Evolutionary conservation across 805 yeast species (phyloP).

Genomic region (Candida incommunis): DNA sequence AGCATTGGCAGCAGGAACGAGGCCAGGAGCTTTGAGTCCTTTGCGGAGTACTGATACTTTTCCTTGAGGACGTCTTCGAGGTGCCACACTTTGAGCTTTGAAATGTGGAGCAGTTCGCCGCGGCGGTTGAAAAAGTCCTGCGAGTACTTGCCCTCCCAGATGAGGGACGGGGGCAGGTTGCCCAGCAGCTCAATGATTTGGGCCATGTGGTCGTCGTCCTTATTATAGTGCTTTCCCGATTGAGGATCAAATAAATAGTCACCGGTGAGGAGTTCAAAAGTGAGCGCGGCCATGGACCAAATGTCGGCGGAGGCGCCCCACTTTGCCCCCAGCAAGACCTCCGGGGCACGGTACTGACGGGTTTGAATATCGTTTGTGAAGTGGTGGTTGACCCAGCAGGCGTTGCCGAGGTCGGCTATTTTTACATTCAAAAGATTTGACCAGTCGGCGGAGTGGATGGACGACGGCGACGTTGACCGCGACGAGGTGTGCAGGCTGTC

Average conservation of each 20-base stretch:
- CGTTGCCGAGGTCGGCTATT: conserved; percentile 89
- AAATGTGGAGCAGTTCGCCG: conserved; percentile 65
- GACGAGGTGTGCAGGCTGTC: neutral
- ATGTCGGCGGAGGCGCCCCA: conserved; percentile 96
- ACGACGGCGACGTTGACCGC: conserved; percentile 7
- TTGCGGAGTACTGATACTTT: conserved; percentile 60
- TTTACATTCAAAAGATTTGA: conserved; percentile 52
- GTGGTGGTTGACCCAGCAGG: conserved; percentile 69
- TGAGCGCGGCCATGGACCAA: conserved; percentile 90
- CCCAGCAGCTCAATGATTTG: conserved; percentile 82
- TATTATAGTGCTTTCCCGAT: conserved; percentile 40
- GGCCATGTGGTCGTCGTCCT: conserved; percentile 94
- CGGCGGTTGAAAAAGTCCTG: conserved; percentile 46
- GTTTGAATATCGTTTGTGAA: conserved; percentile 86
- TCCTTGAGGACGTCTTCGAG: conserved; percentile 67
- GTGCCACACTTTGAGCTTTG: conserved; percentile 81
- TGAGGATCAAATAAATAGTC: conserved; percentile 90
- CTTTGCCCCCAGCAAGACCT: conserved; percentile 57
- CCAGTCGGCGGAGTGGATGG: conserved; percentile 5
- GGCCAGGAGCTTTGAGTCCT: conserved; percentile 58
- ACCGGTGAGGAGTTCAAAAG: conserved; percentile 86
- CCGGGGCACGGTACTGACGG: conserved; percentile 87
- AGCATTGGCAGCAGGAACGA: conserved; percentile 80
- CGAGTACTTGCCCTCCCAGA: conserved; percentile 48
- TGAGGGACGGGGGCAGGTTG: conserved; percentile 42